phyloP scores from a whole-genome alignment of 768 basidiomycete genomes.

The Pulveroboletus sp. region DNA sequence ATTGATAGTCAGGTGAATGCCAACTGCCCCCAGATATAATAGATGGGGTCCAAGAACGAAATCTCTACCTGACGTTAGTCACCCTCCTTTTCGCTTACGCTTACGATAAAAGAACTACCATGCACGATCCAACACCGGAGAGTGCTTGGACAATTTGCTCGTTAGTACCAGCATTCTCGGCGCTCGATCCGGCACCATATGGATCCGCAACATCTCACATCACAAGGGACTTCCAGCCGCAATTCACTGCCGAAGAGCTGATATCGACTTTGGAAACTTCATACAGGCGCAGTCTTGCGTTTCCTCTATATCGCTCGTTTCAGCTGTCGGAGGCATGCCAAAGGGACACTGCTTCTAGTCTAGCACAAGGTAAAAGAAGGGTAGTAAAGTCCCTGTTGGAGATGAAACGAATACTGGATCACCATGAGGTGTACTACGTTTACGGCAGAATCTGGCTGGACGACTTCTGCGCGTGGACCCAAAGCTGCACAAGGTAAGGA shows the following conservation, averaged over 20 bases:
- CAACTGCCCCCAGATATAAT: constrained; percentile 50
- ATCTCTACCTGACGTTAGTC: constrained; percentile 64
- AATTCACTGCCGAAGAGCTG: constrained; percentile 45
- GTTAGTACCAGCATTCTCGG: constrained; percentile 75
- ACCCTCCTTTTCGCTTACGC: constrained; percentile 75
- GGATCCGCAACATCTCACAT: constrained; percentile 12
- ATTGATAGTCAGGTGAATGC: background rate
- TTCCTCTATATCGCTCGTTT: constrained; percentile 79
- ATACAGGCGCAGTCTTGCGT: constrained; percentile 70
- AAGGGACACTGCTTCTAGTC: constrained; percentile 53
- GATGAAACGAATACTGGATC: constrained; percentile 69
- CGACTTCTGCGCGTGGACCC: constrained; percentile 80
- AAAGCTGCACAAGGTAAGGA: constrained; percentile 63
- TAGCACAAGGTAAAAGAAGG: constrained; percentile 56
- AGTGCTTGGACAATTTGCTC: constrained; percentile 82
- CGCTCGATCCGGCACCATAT: constrained; percentile 69
- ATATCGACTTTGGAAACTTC: constrained; percentile 49
- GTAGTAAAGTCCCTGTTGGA: constrained; percentile 65
- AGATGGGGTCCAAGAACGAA: constrained; percentile 49
- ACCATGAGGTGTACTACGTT: constrained; percentile 83
- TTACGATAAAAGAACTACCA: constrained; percentile 76
- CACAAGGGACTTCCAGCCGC: constrained; percentile 1
- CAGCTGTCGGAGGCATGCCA: constrained; percentile 65
- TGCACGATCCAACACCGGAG: constrained; percentile 77
- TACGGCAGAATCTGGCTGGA: constrained; percentile 85